Conservation (phyloP, 768 basidiomycete species). For the Termitomyces sp. region DNA sequence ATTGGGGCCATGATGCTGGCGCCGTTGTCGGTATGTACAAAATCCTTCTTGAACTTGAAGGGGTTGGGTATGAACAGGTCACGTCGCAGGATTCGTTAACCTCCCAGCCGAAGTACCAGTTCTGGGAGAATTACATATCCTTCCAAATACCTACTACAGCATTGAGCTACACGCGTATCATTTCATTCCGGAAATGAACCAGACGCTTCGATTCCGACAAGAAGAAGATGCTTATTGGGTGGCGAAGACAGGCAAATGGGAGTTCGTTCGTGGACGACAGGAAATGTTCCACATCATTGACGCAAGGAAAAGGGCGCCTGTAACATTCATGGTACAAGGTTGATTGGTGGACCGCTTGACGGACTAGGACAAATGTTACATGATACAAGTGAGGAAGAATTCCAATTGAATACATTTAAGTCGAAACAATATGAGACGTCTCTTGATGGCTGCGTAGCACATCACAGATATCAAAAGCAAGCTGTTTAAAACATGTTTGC, state of each 20-base stretch:
- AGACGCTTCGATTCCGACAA: conserved; percentile 39
- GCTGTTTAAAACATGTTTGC: conserved; percentile 75
- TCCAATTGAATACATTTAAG: not conserved
- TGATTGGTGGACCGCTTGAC: not conserved
- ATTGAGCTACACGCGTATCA: conserved; percentile 50
- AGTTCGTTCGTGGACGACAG: conserved; percentile 48
- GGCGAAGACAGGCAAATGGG: conserved; percentile 33
- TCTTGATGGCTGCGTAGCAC: not conserved
- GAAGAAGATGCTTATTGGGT: conserved; percentile 46
- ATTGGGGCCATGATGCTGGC: conserved; percentile 53
- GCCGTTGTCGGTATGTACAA: conserved; percentile 40
- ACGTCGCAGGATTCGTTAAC: conserved; percentile 37
- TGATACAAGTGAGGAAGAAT: not conserved
- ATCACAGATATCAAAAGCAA: not conserved
- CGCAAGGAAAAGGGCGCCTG: not conserved
- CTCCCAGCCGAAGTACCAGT: conserved; percentile 42
- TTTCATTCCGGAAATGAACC: conserved; percentile 45
- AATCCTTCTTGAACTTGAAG: not conserved
- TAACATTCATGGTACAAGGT: conserved; percentile 18
- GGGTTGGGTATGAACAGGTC: not conserved
- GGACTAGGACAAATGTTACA: not conserved
- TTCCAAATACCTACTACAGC: conserved; percentile 50
- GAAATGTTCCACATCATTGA: conserved; percentile 24
- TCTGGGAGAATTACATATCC: conserved; percentile 42
- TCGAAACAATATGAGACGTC: not conserved